Base-by-base conservation (phyloP, 139 green algal species). In the Gonium pectorale region DNA sequence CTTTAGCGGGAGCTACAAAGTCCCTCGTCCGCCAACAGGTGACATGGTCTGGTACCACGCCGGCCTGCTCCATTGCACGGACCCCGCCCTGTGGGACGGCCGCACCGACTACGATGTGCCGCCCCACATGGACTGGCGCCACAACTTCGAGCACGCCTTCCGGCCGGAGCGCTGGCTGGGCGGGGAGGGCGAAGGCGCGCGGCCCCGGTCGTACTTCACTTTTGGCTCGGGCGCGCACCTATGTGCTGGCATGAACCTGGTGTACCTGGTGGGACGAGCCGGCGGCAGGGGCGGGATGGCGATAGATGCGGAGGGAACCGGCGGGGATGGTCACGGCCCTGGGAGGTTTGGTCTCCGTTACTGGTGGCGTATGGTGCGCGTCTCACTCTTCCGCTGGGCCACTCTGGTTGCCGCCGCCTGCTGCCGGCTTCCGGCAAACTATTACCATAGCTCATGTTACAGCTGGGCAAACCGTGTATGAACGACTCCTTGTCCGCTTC, bases 101-200 rank as follows among this genome's bases (percentile, higher is more conserved):
- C 13, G 66, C 84, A 63, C 66, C 46, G 29, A 26, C 60, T 46
- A 1, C 41, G 33, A 35, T 22, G 38, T 90, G 35, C 79, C 86
- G 3, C 38, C 71, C 0, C 79, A 90, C 80, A 90, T 90, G 86
- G 86, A 90, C 71, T 90, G 71, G 71, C 43, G 33, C n/a, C 40
- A 51, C 62, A 77, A 83, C 51, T 37, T 90, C 13, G 56, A 68
- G 52, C 64, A 5, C 5, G 86, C 80, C 19, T 90, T 87, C 52
- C 70, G 63, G 41, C 86, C 86, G 1, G 67, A 80, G 71, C 40
- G 86, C n/a, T 90, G 86, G 86, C 64, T 90, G 64, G 29, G 68
- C 24, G 68, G 49, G n/a, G 62, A 67, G 26, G 22, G 2, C 43
- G 67, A 62, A 3, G 46, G 33, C 49, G 71, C 79, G 5, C 60